Percentiles rank a stretch among this genome's conserved stretches.
Conservation (phyloP, 768 basidiomycete species). For the Pleurotus tuber-regium region DNA sequence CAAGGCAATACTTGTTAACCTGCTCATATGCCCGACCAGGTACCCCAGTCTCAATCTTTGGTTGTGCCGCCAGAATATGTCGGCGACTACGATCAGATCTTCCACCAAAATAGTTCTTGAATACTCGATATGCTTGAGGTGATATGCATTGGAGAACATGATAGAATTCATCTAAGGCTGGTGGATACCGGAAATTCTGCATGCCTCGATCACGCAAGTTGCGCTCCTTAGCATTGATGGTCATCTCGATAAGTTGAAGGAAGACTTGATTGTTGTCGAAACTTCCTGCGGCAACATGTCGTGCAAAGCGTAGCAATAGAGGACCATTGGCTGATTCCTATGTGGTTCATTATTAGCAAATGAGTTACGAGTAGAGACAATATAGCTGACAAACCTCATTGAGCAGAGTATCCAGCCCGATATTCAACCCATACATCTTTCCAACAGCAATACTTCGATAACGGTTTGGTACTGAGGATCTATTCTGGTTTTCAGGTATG, state of each 20-base stretch:
- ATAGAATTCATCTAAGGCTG: slow-evolving; percentile 19
- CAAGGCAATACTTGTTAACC: slow-evolving; percentile 16
- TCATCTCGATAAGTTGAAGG: slow-evolving; percentile 21
- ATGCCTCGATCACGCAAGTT: slow-evolving; percentile 19
- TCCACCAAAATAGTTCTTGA: slow-evolving; percentile 11
- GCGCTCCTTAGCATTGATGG: slow-evolving; percentile 15
- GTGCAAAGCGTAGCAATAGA: neutral
- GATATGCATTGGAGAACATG: slow-evolving; percentile 17
- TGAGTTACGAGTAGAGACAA: neutral
- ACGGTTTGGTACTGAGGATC: neutral
- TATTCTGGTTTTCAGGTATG: neutral
- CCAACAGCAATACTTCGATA: neutral
- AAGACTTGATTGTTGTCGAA: slow-evolving; percentile 14
- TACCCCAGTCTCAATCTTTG: slow-evolving; percentile 22
- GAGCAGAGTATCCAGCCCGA: neutral
- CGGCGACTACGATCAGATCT: neutral
- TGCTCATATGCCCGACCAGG: slow-evolving; percentile 17
- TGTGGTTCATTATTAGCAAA: neutral
- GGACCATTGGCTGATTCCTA: neutral
- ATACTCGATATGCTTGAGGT: slow-evolving; percentile 18
- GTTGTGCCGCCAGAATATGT: slow-evolving; percentile 12
- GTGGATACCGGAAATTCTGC: slow-evolving; percentile 26
- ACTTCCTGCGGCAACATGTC: neutral
- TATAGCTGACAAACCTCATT: neutral
- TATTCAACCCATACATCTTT: neutral